phyloP scores from a whole-genome alignment of 345 rosid species.

The Dipteronia sinensis region DNA sequence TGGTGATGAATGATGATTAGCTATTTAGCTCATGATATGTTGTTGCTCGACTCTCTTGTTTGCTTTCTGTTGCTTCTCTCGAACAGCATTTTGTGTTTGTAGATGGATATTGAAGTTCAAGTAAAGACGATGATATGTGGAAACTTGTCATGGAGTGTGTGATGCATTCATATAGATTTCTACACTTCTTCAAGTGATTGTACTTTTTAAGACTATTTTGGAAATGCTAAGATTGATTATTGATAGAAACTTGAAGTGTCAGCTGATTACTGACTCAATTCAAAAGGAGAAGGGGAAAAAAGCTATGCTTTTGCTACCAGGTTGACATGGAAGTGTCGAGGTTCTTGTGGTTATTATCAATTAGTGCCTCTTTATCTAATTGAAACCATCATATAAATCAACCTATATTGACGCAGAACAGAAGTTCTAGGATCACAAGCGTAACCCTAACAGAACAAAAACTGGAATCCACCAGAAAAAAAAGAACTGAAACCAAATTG shows the following conservation, averaged over 20 bases:
- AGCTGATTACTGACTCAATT: too few species aligned
- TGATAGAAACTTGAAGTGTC: neutral
- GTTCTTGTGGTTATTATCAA: neutral
- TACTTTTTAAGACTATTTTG: neutral
- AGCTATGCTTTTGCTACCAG: neutral
- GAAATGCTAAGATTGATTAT: neutral
- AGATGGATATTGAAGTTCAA: slow-evolving; percentile 1
- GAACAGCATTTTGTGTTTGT: neutral
- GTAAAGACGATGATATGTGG: neutral
- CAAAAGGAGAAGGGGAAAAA: too few species aligned
- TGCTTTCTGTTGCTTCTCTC: too few species aligned
- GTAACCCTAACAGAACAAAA: too few species aligned
- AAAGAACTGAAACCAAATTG: too few species aligned
- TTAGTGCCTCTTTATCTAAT: neutral
- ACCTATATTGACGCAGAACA: too few species aligned
- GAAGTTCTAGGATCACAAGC: too few species aligned
- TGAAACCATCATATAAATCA: neutral
- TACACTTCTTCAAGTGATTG: neutral
- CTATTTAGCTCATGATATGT: too few species aligned
- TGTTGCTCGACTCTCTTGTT: too few species aligned
- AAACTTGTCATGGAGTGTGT: too few species aligned
- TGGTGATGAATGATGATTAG: too few species aligned
- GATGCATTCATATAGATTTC: neutral
- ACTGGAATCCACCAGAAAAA: too few species aligned
- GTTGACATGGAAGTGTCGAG: neutral